Conservation (phyloP, 202 grass and related monocot species). For the Schoenoplectus triqueter region DNA sequence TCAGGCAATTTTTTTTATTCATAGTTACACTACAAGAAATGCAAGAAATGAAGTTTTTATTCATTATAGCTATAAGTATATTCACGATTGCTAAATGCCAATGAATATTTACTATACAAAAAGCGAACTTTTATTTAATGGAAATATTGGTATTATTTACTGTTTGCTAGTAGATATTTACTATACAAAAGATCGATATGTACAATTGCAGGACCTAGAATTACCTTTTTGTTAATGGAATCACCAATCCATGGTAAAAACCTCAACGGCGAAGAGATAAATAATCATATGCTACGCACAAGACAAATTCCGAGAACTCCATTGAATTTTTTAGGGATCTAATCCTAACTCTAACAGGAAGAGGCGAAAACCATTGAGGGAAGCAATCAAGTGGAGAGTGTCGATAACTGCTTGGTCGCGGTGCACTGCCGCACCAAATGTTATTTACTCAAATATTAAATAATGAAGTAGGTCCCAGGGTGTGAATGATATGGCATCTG, state of each 20-base stretch:
- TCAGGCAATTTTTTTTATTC: background rate
- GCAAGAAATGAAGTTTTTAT: too few species aligned
- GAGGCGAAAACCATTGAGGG: slow-evolving; percentile 20
- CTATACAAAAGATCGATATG: background rate
- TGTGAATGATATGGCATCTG: background rate
- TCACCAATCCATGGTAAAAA: slow-evolving; percentile 25
- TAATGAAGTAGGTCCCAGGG: background rate
- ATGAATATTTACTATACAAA: background rate
- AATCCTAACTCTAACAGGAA: background rate
- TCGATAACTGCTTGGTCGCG: background rate
- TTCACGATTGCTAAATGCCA: too few species aligned
- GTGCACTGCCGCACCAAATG: background rate
- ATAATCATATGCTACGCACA: background rate
- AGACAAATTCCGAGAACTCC: background rate
- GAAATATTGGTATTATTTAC: background rate
- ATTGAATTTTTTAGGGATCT: slow-evolving; percentile 34
- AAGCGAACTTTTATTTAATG: background rate
- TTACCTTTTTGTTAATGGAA: slow-evolving; percentile 16
- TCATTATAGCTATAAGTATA: too few species aligned
- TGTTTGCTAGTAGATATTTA: background rate
- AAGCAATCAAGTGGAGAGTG: slow-evolving; percentile 30
- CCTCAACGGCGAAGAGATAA: background rate
- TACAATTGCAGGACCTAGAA: background rate
- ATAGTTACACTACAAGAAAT: too few species aligned
- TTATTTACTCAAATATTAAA: background rate